Percentiles rank a stretch among this genome's conserved stretches.
These are phyloP conservation scores for Collybiopsis luxurians DNA, from an alignment of 768 basidiomycete species.

Conservation along the genomic window DNA sequence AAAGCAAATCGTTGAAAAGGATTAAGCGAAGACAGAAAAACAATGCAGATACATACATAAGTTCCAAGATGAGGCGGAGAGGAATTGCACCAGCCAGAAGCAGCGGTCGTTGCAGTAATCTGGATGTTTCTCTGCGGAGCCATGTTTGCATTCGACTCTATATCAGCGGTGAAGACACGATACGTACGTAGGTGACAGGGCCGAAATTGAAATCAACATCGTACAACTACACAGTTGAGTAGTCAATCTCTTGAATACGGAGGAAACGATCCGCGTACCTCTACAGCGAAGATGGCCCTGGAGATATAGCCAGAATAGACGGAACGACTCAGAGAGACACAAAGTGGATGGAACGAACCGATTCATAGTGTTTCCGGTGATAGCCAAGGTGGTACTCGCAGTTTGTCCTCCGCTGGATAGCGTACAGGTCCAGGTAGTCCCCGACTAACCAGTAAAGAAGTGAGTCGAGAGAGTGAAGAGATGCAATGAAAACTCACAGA, in stretches of 20 bases:
- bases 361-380: constrained; percentile 25
- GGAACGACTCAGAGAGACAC: neutral
- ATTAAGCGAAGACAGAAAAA: neutral
- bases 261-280: constrained; percentile 11
- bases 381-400: constrained; percentile 19
- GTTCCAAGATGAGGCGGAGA: constrained; percentile 20
- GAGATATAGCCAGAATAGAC: neutral
- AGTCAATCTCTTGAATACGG: neutral
- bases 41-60: constrained; percentile 18
- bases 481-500: neutral
- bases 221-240: constrained; percentile 12
- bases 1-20: neutral
- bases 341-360: constrained; percentile 11
- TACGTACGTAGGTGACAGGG: constrained; percentile 19
- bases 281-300: constrained; percentile 25
- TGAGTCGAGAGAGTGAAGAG: neutral
- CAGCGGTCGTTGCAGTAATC: constrained; percentile 22
- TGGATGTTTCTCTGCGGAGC: constrained; percentile 19
- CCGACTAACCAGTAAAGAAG: constrained; percentile 11
- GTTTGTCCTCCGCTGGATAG: constrained; percentile 21
- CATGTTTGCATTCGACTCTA: neutral
- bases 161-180: neutral
- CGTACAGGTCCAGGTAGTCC: constrained; percentile 24
- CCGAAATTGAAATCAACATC: constrained; percentile 25
- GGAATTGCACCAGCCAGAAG: constrained; percentile 23